Conservation (phyloP, 345 rosid genomes). For the Ailanthus altissimus region DNA sequence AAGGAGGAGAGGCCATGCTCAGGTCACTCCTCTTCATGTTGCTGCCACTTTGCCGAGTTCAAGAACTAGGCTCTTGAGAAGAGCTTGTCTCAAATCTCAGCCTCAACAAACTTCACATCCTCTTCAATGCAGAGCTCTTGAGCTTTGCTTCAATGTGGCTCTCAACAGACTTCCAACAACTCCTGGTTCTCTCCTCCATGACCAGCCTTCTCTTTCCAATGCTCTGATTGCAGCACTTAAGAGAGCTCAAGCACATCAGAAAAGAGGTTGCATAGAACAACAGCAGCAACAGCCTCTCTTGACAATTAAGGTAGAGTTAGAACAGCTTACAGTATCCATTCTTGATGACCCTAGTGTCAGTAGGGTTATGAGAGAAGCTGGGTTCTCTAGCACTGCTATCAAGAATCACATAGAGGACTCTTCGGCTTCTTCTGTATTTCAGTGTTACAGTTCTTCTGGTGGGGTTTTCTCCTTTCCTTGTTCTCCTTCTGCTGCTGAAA, state of each 20-base stretch:
- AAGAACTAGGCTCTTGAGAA: constrained; percentile 44
- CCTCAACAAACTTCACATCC: constrained; percentile 41
- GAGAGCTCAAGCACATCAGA: constrained; percentile 55
- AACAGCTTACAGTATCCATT: constrained; percentile 68
- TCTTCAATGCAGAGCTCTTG: constrained; percentile 57
- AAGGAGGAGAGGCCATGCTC: constrained; percentile 91
- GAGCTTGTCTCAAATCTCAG: constrained; percentile 55
- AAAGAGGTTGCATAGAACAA: constrained; percentile 51
- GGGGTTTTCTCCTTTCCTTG: constrained; percentile 92
- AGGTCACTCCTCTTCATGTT: constrained; percentile 81
- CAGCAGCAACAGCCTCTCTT: constrained; percentile 57
- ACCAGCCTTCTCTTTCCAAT: constrained; percentile 51
- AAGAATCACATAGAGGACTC: constrained; percentile 74
- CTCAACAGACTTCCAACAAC: constrained; percentile 54
- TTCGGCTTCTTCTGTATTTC: constrained; percentile 66
- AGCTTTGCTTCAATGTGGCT: constrained; percentile 64
- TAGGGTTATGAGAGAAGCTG: constrained; percentile 94
- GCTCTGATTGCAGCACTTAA: constrained; percentile 58
- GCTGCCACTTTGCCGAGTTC: constrained; percentile 52
- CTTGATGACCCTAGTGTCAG: constrained; percentile 87
- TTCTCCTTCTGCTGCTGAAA: constrained; percentile 59
- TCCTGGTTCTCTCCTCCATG: constrained; percentile 44
- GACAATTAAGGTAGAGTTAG: constrained; percentile 69
- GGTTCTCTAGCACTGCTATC: constrained; percentile 76
- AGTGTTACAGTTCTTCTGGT: constrained; percentile 51